Percentiles rank a stretch among this genome's conserved stretches.
Evolutionary conservation across 2,329 filamentous ascomycete genomes (phyloP).

Genomic region (Leptographium lundbergii): DNA sequence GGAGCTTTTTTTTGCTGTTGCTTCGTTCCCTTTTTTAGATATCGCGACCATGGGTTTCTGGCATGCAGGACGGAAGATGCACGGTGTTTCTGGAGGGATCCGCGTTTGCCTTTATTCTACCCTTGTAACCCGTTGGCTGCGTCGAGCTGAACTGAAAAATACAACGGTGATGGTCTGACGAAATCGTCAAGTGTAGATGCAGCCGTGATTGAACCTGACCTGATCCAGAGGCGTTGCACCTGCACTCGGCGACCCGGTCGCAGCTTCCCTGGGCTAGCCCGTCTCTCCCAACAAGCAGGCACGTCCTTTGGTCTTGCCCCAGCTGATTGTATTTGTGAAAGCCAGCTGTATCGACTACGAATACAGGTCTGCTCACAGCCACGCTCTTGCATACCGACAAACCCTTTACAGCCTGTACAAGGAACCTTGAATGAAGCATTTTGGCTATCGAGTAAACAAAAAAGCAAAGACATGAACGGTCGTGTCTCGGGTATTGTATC

Average conservation of each 20-base stretch:
- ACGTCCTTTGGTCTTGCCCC: too few species aligned
- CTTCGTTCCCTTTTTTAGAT: neutral
- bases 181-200: too few species aligned
- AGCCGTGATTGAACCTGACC: neutral
- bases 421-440: too few species aligned
- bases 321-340: too few species aligned
- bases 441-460: slow-evolving; percentile 13
- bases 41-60: neutral
- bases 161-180: neutral
- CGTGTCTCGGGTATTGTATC: neutral
- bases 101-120: neutral
- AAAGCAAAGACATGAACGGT: neutral
- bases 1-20: neutral
- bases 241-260: neutral
- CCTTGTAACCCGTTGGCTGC: neutral
- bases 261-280: neutral
- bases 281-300: neutral
- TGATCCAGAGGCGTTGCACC: neutral
- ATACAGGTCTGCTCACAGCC: too few species aligned
- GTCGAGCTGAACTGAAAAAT: neutral
- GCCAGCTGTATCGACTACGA: too few species aligned
- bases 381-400: too few species aligned
- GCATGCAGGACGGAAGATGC: neutral
- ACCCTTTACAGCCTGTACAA: too few species aligned
- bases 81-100: neutral